Base-by-base conservation (phyloP, 352 stramenopile species). In the Phytophthora tubulina region DNA sequence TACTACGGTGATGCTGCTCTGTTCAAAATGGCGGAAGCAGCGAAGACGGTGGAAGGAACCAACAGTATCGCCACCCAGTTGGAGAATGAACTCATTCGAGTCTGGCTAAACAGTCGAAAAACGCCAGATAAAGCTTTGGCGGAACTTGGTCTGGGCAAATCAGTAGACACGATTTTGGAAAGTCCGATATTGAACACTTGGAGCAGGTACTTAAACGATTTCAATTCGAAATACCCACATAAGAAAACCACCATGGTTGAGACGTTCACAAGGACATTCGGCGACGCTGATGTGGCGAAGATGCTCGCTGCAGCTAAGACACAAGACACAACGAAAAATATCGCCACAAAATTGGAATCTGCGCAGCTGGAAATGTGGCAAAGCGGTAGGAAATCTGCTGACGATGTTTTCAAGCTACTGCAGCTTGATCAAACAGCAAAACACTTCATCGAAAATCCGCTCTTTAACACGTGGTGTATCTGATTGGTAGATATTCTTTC, bases 271-370 rank as follows among this genome's bases (percentile, higher is more conserved):
- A 32, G 13, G 2, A 14, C 17, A 8, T 55, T 36, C 15, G 35
- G 45, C 1, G 57, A 65, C 1, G 14, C 30, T 31, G 13, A 11
- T 5, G 21, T 60, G 10, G 14, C 38, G 2, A 49, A 10, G 38
- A 67, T 67, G 27, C 14, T 67, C 5, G 14, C 31, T 27, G 46
- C 35, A 10, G 58, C 48, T 4, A 66, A 58, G 58, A n/a, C 33
- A 5, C 27, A 42, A 6, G 9, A 15, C 3, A 21, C 13, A 15
- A 57, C 36, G 21, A 41, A 48, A 21, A 48, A 38, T 9, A 27
- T 67, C 17, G 59, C 59, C 11, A 42, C 46, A 2, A 11, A 58
- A 8, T 48, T 58, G 59, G 44, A 67, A 27, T 13, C 5, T 30
- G 36, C 35, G 8, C 59, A 67, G 48, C 15, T 52, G n/a, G 15